These are phyloP conservation scores for Mycena venus DNA, from an alignment of 768 basidiomycete species.

Conservation along the genomic window DNA sequence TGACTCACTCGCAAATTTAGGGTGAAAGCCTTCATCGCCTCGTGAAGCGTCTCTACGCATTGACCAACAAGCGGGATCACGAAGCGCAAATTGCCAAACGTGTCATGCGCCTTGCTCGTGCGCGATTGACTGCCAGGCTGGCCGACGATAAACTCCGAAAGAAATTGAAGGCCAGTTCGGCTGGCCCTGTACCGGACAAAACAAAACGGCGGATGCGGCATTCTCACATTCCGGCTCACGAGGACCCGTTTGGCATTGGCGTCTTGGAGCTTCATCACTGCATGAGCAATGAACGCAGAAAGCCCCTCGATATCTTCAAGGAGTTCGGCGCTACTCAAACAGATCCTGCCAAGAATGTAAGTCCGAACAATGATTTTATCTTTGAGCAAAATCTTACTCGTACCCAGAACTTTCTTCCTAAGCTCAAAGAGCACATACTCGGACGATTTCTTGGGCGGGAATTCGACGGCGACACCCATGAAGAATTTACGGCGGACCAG, in stretches of 20 bases:
- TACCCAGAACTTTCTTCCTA: slow-evolving; percentile 43
- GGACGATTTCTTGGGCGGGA: slow-evolving; percentile 39
- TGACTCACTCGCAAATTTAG: too few species aligned
- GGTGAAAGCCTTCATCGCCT: slow-evolving; percentile 56
- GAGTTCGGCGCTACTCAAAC: slow-evolving; percentile 38
- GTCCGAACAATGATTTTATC: background rate
- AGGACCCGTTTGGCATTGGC: slow-evolving; percentile 13
- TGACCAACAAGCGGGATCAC: slow-evolving; percentile 50
- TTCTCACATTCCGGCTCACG: background rate
- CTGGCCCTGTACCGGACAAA: background rate
- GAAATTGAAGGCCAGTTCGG: background rate
- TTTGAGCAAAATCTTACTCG: background rate
- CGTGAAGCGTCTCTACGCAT: slow-evolving; percentile 52
- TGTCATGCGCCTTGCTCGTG: slow-evolving; percentile 19
- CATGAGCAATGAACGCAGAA: slow-evolving; percentile 37
- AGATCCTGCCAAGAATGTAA: slow-evolving; percentile 39
- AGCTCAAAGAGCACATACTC: slow-evolving; percentile 52
- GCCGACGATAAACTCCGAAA: background rate
- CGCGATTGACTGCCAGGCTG: background rate
- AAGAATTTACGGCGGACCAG: slow-evolving; percentile 37
- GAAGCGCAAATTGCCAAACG: slow-evolving; percentile 45
- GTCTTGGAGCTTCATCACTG: slow-evolving; percentile 20
- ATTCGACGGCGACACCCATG: slow-evolving; percentile 47
- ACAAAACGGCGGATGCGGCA: slow-evolving; percentile 17
- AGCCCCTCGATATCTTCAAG: slow-evolving; percentile 36